phyloP scores from a whole-genome alignment of 257 asterid genomes.

The Solanum acaule region DNA sequence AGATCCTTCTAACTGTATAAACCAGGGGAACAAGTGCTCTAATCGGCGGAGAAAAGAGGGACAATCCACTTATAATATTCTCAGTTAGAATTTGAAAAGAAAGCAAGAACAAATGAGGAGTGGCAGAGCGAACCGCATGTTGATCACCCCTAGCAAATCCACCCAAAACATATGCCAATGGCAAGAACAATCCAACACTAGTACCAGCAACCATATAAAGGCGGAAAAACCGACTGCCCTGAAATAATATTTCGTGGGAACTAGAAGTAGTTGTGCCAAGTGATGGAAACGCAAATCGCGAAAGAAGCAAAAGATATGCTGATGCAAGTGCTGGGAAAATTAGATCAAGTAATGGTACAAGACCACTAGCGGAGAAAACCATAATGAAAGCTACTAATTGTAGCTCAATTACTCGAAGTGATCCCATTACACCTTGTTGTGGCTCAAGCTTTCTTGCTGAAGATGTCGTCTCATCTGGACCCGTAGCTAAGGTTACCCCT shows the following conservation, averaged over 20 bases:
- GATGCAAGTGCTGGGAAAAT: constrained; percentile 58
- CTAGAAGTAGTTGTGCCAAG: constrained; percentile 1
- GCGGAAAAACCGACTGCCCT: constrained; percentile 46
- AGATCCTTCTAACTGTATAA: constrained; percentile 63
- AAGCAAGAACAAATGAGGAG: constrained; percentile 71
- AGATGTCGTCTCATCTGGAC: constrained; percentile 13
- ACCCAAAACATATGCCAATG: constrained; percentile 83
- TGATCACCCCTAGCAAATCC: constrained; percentile 93
- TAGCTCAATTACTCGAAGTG: constrained; percentile 79
- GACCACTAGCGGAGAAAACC: constrained; percentile 77
- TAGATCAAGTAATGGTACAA: constrained; percentile 69
- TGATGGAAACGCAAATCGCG: constrained; percentile 61
- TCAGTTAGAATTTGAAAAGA: constrained; percentile 85
- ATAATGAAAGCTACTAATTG: constrained; percentile 86
- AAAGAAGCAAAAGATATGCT: constrained; percentile 39
- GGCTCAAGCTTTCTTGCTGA: background rate
- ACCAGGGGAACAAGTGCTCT: constrained; percentile 77
- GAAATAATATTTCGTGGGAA: constrained; percentile 46
- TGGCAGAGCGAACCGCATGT: constrained; percentile 71
- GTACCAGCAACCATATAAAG: constrained; percentile 55
- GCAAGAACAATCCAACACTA: constrained; percentile 59
- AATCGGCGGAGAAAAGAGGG: constrained; percentile 76
- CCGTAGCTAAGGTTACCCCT: constrained; percentile 46
- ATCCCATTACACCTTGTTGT: constrained; percentile 44
- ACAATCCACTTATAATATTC: constrained; percentile 55